A percentile compares a stretch with the other conserved stretches of the same genome.
Conservation (phyloP, 2,329 filamentous ascomycete genomes). For the Fusarium beomiforme region DNA sequence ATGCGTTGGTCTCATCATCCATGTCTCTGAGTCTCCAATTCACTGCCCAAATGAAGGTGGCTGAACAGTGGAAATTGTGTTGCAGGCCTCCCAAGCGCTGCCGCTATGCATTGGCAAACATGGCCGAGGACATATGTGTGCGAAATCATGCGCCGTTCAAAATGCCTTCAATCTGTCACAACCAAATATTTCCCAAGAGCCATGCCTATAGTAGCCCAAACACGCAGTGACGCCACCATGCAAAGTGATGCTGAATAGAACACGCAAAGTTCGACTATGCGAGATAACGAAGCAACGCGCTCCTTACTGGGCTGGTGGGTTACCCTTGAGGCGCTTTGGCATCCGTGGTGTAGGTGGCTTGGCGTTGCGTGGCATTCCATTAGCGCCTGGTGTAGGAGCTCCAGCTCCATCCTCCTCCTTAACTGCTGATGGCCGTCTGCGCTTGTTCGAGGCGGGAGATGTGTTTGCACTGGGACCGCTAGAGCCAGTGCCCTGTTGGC, state of each 20-base stretch:
- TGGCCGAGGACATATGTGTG: conserved; percentile 10
- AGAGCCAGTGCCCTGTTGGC: conserved; percentile 73
- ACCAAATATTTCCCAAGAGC: conserved; percentile 37
- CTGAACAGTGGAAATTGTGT: neutral
- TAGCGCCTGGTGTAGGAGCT: conserved; percentile 60
- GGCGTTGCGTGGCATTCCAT: conserved; percentile 62
- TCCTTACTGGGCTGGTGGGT: conserved; percentile 48
- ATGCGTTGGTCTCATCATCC: conserved; percentile 1
- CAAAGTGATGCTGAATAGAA: conserved; percentile 49
- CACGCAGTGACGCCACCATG: conserved; percentile 50
- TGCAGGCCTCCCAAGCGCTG: conserved; percentile 10
- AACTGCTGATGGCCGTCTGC: conserved; percentile 65
- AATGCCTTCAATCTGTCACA: conserved; percentile 37
- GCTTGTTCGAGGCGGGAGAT: conserved; percentile 69
- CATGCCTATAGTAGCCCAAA: conserved; percentile 26
- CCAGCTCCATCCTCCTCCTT: conserved; percentile 64
- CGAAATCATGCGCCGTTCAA: conserved; percentile 29
- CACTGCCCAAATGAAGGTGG: neutral
- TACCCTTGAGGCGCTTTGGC: conserved; percentile 64
- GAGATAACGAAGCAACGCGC: neutral
- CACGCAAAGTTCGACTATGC: neutral
- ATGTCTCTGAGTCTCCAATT: neutral
- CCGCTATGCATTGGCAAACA: conserved; percentile 20
- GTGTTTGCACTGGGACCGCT: conserved; percentile 75
- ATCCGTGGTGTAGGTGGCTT: conserved; percentile 68